Base-by-base conservation (phyloP, 2,329 filamentous ascomycete species). In the Proliferodiscus dingleyae region DNA sequence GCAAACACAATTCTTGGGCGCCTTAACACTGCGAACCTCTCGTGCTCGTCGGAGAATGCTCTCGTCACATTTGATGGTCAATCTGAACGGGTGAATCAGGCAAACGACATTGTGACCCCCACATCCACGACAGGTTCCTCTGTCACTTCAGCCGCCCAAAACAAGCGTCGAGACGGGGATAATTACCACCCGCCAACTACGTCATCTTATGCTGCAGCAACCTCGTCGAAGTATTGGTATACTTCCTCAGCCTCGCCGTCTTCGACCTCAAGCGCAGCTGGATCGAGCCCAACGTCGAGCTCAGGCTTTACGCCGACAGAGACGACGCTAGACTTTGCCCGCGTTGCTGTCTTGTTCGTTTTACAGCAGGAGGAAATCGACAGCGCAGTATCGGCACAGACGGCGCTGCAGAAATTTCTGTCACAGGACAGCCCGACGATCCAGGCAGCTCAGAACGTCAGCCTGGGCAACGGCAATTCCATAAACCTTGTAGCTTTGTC, bases 1-100 rank as follows among this genome's bases (percentile, higher is more conserved):
- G 74, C 78, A 3, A 78, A 78, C 1, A 74, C 74, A 6, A 78
- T 97, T 41, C 68, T 95, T 45, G 80, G 83, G 1, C 78, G 89
- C 38, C 87, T 97, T 65, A 91, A 85, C 59, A 68, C 75, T 5
- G 78, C 77, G 24, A 85, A 85, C 53, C 71, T 95, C 13, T 89
- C 86, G 44, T 98, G 93, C 65, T 80, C 80, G 7, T 80, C 83
- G 0, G 85, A 96, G 64, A 97, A 97, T 59, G 84, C 89, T 0
- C 74, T 98, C 3, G 84, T 97, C 13, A 89, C 87, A 0, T 95
- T 96, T 64, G 78, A 87, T 55, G 84, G 83, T 3, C 46, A 57
- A 28, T 49, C 62, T 28, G 41, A 46, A 32, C 46, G 56, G 11
- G 15, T 41, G 2, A 58, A 56, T 13, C 29, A 43, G n/a, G 52